Evolutionary conservation across 116 monocot genomes (phyloP), one percentile per base, ranked within the genome.

Genomic region (Cymodocea nodosa): DNA sequence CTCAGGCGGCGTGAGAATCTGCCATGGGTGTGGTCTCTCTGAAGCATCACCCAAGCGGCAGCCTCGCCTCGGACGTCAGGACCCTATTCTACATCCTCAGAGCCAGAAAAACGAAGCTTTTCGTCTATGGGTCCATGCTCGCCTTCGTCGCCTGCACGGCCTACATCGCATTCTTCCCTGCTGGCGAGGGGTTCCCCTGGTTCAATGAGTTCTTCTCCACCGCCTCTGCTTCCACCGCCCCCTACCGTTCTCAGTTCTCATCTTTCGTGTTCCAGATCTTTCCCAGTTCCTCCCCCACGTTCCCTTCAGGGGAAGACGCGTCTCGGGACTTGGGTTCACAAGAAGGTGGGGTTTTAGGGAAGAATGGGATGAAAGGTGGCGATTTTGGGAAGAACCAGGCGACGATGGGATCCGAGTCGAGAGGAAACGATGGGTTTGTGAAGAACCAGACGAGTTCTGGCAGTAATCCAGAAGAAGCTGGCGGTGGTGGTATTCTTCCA

Each of bases 61-160:
- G 3, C 40, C 35, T 37, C 37, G 62, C 35, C 39, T n/a, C 62
- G 5, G 62, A 62, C 37, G 62, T 62, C 2, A 62, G 18, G 40
- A 40, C 30, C 15, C 62, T 77, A 5, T 50, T 75, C 60, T 72
- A 69, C 6, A 16, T 72, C 13, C 11, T 77, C 18, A 59, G 71
- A 35, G 56, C 68, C 2, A 66, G 82, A 52, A 74, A 73, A 56
- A 81, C 85, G 19, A 93, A 83, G 79, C 44, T 83, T n/a, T 79
- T 83, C 59, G 65, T 67, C 51, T 78, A 77, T 64, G 86, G 78
- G 4, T 82, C 89, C 74, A 52, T 75, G 6, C 0, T 82, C 18
- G 74, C 84, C 58, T 94, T 89, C 57, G 75, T 82, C 55, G 74
- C 77, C 8, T 84, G 75, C 78, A 94, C 89, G 0, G 73, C 81